Evolutionary conservation across 768 basidiomycete species (phyloP).

Genomic region (Tephrocybe sp.): DNA sequence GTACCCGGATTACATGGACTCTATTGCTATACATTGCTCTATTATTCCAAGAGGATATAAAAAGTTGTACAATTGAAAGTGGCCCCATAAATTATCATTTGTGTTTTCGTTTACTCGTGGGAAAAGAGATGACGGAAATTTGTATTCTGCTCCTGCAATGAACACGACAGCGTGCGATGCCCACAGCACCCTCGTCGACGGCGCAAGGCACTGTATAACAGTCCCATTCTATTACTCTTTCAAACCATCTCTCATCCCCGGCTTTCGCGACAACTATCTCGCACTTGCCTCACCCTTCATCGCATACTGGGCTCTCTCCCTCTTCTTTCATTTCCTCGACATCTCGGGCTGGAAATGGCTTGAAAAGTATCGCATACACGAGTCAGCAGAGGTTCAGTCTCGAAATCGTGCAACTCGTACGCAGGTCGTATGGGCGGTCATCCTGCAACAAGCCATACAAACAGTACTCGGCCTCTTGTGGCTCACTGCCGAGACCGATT

Average conservation of each 20-base stretch:
- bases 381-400: constrained; percentile 71
- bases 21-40: constrained; percentile 17
- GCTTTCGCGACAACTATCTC: constrained; percentile 67
- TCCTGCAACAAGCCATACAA: constrained; percentile 85
- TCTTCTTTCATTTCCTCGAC: constrained; percentile 83
- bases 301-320: constrained; percentile 81
- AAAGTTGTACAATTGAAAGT: constrained; percentile 12
- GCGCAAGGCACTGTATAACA: constrained; percentile 27
- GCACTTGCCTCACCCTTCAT: constrained; percentile 73
- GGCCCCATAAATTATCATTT: constrained; percentile 13
- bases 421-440: constrained; percentile 76
- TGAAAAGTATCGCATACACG: constrained; percentile 84
- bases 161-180: constrained; percentile 36
- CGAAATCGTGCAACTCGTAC: constrained; percentile 71
- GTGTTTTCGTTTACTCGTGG: constrained; percentile 6
- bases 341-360: constrained; percentile 72
- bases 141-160: constrained; percentile 20
- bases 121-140: constrained; percentile 11
- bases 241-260: constrained; percentile 45
- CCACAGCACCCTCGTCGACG: constrained; percentile 19
- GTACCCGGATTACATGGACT: constrained; percentile 21
- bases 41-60: constrained; percentile 10
- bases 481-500: constrained; percentile 46
- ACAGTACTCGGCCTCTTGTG: constrained; percentile 70
- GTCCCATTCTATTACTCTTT: constrained; percentile 57